Evolutionary conservation across 2,329 filamentous ascomycete genomes (phyloP).

Genomic region (Exophiala sideris): DNA sequence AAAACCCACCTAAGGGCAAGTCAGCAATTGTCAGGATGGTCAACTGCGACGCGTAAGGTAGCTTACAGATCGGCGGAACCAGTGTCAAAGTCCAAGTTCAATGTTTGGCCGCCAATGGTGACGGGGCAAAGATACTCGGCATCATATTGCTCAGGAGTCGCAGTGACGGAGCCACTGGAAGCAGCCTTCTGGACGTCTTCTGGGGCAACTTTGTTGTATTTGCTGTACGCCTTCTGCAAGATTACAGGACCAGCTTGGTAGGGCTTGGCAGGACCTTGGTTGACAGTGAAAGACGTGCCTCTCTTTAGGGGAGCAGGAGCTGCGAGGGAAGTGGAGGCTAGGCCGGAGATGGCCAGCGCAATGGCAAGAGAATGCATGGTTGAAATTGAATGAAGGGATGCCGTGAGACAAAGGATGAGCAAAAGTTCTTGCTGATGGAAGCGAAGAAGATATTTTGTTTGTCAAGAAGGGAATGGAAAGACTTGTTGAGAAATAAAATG

Average conservation of each 20-base stretch:
- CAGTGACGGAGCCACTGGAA: constrained; percentile 28
- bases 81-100: constrained; percentile 70
- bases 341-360: constrained; percentile 19
- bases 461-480: constrained; percentile 15
- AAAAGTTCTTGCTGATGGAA: constrained; percentile 5
- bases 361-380: constrained; percentile 24
- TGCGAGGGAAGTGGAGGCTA: constrained; percentile 16
- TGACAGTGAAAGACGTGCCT: constrained; percentile 23
- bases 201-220: constrained; percentile 26
- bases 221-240: constrained; percentile 23
- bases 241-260: constrained; percentile 23
- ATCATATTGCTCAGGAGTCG: constrained; percentile 51
- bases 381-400: constrained; percentile 2
- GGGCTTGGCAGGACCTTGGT: constrained; percentile 22
- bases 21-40: background rate
- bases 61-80: constrained; percentile 64
- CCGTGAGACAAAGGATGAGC: constrained; percentile 10
- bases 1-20: constrained; percentile 58
- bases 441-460: background rate
- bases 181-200: constrained; percentile 20
- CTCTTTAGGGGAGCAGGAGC: constrained; percentile 21
- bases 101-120: constrained; percentile 58
- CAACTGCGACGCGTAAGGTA: background rate
- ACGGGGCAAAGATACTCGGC: constrained; percentile 61
- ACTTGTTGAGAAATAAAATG: constrained; percentile 7